These are phyloP conservation scores for Melastoma malabathricum DNA, from an alignment of 345 rosid species.

Conservation along the genomic window DNA sequence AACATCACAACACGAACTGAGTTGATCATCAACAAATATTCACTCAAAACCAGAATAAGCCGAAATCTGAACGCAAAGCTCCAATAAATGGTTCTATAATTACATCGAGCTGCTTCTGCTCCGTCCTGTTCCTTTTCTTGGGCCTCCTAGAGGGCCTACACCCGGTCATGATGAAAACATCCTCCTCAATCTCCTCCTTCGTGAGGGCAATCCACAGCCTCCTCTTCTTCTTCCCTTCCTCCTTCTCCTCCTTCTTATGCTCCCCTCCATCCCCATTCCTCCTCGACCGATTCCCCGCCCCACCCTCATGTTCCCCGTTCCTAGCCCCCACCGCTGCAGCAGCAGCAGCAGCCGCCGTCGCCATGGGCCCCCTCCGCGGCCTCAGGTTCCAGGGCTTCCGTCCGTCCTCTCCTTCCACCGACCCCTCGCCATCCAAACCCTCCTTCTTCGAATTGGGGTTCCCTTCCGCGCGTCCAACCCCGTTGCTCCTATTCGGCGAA, in stretches of 20 bases:
- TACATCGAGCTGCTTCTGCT: conserved; percentile 78
- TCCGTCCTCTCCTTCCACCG: conserved; percentile 14
- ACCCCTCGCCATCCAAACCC: conserved; percentile 7
- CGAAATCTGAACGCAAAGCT: neutral
- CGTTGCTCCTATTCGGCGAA: conserved; percentile 43
- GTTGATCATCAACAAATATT: neutral
- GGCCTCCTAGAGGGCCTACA: conserved; percentile 73
- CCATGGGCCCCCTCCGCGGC: conserved; percentile 30
- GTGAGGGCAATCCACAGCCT: conserved; percentile 65
- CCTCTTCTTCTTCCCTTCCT: conserved; percentile 43
- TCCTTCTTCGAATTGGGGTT: conserved; percentile 1
- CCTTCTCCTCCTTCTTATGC: conserved; percentile 10
- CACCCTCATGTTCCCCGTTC: conserved; percentile 1
- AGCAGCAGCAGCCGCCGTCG: neutral
- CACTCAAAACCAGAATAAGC: neutral
- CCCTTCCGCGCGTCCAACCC: conserved; percentile 14
- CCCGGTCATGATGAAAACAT: conserved; percentile 74
- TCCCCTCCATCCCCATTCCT: neutral
- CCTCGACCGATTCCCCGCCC: neutral
- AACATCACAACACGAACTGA: neutral
- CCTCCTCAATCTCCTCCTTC: conserved; percentile 88
- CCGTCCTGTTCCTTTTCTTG: conserved; percentile 51
- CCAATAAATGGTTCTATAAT: too few species aligned
- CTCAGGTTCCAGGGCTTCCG: conserved; percentile 72
- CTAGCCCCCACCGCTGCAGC: neutral